phyloP scores from a whole-genome alignment of 140 eudicot species.

The Flaveria floridana region DNA sequence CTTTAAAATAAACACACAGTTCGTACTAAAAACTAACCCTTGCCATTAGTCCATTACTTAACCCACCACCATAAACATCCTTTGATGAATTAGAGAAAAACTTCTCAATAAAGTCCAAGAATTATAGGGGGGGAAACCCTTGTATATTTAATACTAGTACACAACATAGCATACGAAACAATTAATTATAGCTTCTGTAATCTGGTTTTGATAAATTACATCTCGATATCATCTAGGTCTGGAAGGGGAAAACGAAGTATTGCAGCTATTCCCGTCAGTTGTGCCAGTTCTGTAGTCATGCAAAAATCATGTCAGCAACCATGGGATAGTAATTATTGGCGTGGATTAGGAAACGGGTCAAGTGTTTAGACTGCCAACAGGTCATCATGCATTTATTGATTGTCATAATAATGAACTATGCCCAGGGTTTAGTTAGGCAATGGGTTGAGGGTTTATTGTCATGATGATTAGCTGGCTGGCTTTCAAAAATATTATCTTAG shows the following conservation, averaged over 20 bases:
- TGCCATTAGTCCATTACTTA: too few species aligned
- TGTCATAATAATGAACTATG: too few species aligned
- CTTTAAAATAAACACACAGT: too few species aligned
- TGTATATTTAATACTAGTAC: not conserved
- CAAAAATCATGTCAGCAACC: conserved; percentile 3
- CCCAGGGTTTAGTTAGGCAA: too few species aligned
- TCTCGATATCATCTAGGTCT: conserved; percentile 72
- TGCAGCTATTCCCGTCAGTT: conserved; percentile 78
- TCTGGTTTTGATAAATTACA: conserved; percentile 36
- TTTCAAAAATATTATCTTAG: too few species aligned
- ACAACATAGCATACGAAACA: not conserved
- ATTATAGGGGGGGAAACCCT: not conserved
- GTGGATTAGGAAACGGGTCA: not conserved
- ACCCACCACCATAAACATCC: too few species aligned
- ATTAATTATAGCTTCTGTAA: not conserved
- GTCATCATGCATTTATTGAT: too few species aligned
- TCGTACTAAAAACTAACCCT: too few species aligned
- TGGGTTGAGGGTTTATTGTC: too few species aligned
- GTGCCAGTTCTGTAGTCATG: conserved; percentile 65
- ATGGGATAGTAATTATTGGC: not conserved
- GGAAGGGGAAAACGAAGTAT: conserved; percentile 81
- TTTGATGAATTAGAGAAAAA: too few species aligned
- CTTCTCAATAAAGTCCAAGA: too few species aligned
- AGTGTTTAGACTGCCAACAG: not conserved
- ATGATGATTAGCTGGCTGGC: too few species aligned